Percentiles rank a stretch among this genome's conserved stretches.
Evolutionary conservation across 805 yeast genomes (phyloP).

Genomic region (Metschnikowia matae): DNA sequence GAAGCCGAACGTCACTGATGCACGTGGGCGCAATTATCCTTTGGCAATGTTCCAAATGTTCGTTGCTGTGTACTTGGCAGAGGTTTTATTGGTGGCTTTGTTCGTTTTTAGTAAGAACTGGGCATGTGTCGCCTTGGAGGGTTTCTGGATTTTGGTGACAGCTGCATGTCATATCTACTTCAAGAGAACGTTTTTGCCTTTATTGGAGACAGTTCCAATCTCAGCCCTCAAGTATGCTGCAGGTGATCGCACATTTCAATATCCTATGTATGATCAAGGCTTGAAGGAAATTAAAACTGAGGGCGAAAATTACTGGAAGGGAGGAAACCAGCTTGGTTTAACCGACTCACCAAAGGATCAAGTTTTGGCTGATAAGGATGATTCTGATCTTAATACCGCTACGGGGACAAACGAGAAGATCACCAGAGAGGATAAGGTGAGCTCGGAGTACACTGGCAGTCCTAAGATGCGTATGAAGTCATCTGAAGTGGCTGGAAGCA

Average conservation of each 20-base stretch:
- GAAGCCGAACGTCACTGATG: slow-evolving; percentile 52
- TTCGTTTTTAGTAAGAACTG: slow-evolving; percentile 75
- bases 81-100: slow-evolving; percentile 63
- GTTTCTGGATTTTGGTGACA: slow-evolving; percentile 53
- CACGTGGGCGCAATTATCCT: slow-evolving; percentile 72
- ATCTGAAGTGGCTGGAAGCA: slow-evolving; percentile 6
- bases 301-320: slow-evolving; percentile 47
- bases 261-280: slow-evolving; percentile 68
- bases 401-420: slow-evolving; percentile 11
- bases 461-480: slow-evolving; percentile 5
- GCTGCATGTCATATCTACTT: slow-evolving; percentile 55
- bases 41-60: slow-evolving; percentile 68
- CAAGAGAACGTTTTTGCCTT: slow-evolving; percentile 55
- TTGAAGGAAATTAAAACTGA: slow-evolving; percentile 48
- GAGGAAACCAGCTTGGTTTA: slow-evolving; percentile 40
- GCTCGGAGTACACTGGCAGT: neutral
- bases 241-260: slow-evolving; percentile 40
- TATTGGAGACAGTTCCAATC: slow-evolving; percentile 66
- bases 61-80: slow-evolving; percentile 67
- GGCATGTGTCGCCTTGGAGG: slow-evolving; percentile 74
- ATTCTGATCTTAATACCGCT: slow-evolving; percentile 12
- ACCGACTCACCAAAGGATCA: slow-evolving; percentile 14
- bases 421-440: slow-evolving; percentile 1
- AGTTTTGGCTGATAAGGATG: slow-evolving; percentile 15
- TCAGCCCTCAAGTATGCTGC: slow-evolving; percentile 52